Evolutionary conservation across 2,329 filamentous ascomycete genomes (phyloP).

Genomic region (Diaporthe aspalathi): DNA sequence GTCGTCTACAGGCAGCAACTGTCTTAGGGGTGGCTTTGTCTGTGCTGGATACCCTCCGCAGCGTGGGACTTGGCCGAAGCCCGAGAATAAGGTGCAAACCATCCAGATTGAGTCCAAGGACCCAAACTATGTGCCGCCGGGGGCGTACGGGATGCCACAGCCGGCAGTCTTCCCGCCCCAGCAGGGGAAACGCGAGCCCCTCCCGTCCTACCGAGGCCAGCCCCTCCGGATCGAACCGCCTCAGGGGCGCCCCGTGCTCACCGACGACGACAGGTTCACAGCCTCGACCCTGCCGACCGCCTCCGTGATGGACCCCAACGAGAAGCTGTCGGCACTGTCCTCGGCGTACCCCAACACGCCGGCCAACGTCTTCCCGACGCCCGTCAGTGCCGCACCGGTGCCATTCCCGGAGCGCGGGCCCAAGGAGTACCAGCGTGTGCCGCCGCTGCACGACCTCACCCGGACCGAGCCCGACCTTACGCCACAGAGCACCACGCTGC

Average conservation of each 20-base stretch:
- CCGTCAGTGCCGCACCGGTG: conserved; percentile 64
- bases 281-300: conserved; percentile 70
- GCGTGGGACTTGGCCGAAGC: conserved; percentile 82
- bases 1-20: conserved; percentile 78
- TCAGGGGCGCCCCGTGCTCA: conserved; percentile 65
- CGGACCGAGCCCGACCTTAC: conserved; percentile 66
- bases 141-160: conserved; percentile 72
- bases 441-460: conserved; percentile 69
- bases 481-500: conserved; percentile 62
- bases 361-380: conserved; percentile 70
- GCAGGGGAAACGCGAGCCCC: conserved; percentile 64
- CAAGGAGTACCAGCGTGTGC: conserved; percentile 70
- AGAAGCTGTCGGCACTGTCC: conserved; percentile 68
- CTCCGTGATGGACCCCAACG: conserved; percentile 66
- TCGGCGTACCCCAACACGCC: conserved; percentile 57
- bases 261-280: conserved; percentile 70
- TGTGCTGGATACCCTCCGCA: conserved; percentile 92
- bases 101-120: conserved; percentile 89
- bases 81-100: conserved; percentile 74
- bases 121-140: conserved; percentile 69
- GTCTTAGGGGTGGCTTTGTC: conserved; percentile 86
- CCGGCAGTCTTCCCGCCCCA: conserved; percentile 49
- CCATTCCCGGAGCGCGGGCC: conserved; percentile 61
- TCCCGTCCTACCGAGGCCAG: conserved; percentile 71
- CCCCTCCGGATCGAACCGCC: conserved; percentile 72